Conservation (phyloP, 768 basidiomycete species). For the Sporobolomyces roseus region DNA sequence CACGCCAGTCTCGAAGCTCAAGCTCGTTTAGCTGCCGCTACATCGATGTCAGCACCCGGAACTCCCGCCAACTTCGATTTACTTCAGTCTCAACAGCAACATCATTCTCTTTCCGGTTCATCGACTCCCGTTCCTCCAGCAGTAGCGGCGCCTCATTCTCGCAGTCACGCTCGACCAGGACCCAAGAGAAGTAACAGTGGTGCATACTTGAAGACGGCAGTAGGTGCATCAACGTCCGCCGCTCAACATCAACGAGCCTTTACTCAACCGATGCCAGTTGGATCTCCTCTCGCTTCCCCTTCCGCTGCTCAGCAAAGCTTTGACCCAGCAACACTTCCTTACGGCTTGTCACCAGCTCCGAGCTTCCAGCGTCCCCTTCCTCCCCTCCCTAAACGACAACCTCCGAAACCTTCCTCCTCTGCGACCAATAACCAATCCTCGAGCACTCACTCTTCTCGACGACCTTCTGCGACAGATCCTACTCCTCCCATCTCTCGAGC, state of each 20-base stretch:
- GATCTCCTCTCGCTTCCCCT: constrained; percentile 29
- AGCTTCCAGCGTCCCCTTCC: constrained; percentile 28
- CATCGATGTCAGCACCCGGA: constrained; percentile 2
- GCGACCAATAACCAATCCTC: not conserved
- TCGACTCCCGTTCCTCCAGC: not conserved
- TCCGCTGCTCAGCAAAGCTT: not conserved
- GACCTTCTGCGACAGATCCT: not conserved
- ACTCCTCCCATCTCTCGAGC: constrained; percentile 4
- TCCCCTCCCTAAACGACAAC: constrained; percentile 13
- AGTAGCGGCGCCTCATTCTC: not conserved
- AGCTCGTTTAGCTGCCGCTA: constrained; percentile 7
- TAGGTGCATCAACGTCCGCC: constrained; percentile 1
- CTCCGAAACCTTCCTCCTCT: not conserved
- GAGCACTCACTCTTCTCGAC: not conserved
- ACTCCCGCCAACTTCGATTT: constrained; percentile 2
- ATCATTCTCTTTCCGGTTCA: not conserved
- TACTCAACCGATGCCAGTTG: constrained; percentile 4
- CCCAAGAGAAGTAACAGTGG: constrained; percentile 13
- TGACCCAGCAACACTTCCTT: not conserved
- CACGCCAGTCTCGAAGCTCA: constrained; percentile 36
- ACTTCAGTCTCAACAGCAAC: constrained; percentile 1
- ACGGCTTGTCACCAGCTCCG: not conserved
- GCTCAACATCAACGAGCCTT: constrained; percentile 6
- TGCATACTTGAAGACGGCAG: constrained; percentile 29
- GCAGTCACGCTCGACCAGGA: not conserved